A percentile compares a stretch with the other conserved stretches of the same genome.
phyloP scores from a whole-genome alignment of 2,329 filamentous ascomycete genomes.

The Alternaria incomplexa region DNA sequence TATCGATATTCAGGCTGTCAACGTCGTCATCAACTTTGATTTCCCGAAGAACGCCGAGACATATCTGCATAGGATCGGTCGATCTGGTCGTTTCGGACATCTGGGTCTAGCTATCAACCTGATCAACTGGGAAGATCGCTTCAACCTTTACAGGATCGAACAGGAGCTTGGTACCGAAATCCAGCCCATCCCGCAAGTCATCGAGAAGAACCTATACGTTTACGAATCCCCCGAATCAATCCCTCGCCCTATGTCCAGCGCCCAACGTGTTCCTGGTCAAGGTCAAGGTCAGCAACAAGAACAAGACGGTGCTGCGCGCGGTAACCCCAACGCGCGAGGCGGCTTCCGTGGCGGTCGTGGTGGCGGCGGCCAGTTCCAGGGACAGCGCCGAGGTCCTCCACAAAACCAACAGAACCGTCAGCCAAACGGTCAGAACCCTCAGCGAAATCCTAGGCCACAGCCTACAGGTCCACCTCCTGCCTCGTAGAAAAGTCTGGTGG shows the following conservation, averaged over 20 bases:
- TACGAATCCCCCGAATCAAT: conserved; percentile 97
- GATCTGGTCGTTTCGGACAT: conserved; percentile 95
- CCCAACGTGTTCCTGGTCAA: conserved; percentile 42
- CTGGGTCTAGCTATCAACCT: conserved; percentile 97
- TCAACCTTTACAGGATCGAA: conserved; percentile 99
- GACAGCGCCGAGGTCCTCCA: conserved; percentile 35
- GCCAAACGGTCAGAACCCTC: conserved; percentile 45
- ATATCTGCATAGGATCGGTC: conserved; percentile 96
- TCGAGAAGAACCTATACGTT: conserved; percentile 98
- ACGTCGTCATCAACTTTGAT: conserved; percentile 99
- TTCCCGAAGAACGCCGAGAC: conserved; percentile 99
- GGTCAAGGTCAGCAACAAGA: conserved; percentile 37
- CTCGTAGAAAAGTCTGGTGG: conserved; percentile 13
- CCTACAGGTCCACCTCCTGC: conserved; percentile 40
- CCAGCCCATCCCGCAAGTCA: conserved; percentile 89
- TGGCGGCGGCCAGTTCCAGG: conserved; percentile 42
- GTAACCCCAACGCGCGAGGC: conserved; percentile 32
- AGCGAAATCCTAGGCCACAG: conserved; percentile 43
- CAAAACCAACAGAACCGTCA: conserved; percentile 41
- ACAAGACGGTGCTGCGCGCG: conserved; percentile 31
- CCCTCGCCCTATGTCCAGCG: conserved; percentile 75
- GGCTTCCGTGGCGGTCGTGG: conserved; percentile 45
- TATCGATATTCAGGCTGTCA: conserved; percentile 99
- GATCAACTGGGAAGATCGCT: conserved; percentile 99
- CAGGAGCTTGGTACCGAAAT: conserved; percentile 97